phyloP scores from a whole-genome alignment of 2,329 filamentous ascomycete species.

The Colletotrichum zoysiae region DNA sequence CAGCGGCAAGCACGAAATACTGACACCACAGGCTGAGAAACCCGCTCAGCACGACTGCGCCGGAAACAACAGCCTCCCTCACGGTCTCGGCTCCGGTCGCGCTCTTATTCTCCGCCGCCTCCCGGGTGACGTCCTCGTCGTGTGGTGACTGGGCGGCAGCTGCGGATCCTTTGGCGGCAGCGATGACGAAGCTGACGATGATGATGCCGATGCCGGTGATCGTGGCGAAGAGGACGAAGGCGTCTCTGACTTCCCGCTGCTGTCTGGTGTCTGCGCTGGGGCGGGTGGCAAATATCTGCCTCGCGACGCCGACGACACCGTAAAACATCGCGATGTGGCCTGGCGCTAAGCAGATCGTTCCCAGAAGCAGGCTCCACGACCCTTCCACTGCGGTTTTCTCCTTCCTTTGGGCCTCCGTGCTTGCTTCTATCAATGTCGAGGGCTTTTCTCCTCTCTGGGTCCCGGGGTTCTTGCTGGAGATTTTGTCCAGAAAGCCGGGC shows the following conservation, averaged over 20 bases:
- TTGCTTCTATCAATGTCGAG: not conserved
- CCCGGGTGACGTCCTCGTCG: not conserved
- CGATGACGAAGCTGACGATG: not conserved
- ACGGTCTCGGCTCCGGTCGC: not conserved
- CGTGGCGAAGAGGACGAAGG: not conserved
- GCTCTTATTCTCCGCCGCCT: not conserved
- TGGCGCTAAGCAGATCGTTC: not conserved
- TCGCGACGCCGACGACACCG: not conserved
- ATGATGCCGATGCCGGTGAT: not conserved
- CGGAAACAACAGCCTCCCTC: not conserved
- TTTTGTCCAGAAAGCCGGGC: not conserved
- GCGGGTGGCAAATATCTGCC: not conserved
- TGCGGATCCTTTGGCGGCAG: too few relatives aligned
- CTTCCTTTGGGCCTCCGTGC: not conserved
- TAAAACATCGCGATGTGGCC: not conserved
- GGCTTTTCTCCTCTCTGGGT: not conserved
- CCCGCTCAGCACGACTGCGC: not conserved
- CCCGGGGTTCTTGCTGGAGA: not conserved
- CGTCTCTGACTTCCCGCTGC: not conserved
- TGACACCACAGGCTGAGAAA: constrained; percentile 11
- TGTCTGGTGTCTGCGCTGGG: not conserved
- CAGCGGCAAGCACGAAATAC: constrained; percentile 5
- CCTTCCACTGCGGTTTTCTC: not conserved
- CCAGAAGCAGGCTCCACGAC: not conserved
- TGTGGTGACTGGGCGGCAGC: not conserved